Evolutionary conservation across 805 yeast genomes (phyloP).

Genomic region (Wickerhamiella kurtzmanii): DNA sequence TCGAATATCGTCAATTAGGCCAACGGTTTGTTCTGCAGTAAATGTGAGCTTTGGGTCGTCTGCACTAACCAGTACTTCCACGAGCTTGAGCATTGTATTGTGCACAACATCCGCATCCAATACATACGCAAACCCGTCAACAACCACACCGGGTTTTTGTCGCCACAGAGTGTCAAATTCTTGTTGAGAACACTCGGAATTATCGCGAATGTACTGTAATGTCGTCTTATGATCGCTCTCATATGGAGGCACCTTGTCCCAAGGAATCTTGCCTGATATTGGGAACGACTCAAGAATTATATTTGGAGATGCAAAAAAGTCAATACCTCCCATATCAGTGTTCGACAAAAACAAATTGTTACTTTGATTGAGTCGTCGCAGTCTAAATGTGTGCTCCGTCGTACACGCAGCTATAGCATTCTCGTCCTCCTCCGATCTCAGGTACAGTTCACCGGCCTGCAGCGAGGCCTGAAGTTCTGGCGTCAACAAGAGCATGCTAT

Average conservation of each 20-base stretch:
- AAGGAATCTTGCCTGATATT: constrained; percentile 13
- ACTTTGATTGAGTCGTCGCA: constrained; percentile 46
- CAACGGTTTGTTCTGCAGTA: neutral
- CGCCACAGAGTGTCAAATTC: constrained; percentile 46
- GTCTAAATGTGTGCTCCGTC: constrained; percentile 8
- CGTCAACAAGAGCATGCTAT: constrained; percentile 20
- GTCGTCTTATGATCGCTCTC: constrained; percentile 2
- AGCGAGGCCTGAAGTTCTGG: constrained; percentile 19
- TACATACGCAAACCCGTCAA: constrained; percentile 33
- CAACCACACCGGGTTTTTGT: constrained; percentile 39
- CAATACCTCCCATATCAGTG: constrained; percentile 6
- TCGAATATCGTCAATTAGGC: constrained; percentile 24
- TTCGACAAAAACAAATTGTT: constrained; percentile 56
- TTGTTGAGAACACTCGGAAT: constrained; percentile 28
- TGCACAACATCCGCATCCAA: constrained; percentile 20
- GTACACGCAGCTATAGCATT: constrained; percentile 15
- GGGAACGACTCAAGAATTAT: constrained; percentile 18
- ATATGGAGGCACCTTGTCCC: constrained; percentile 19
- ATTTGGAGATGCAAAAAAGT: constrained; percentile 18
- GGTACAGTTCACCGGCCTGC: constrained; percentile 9
- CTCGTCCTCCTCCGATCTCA: constrained; percentile 7
- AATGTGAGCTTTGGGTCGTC: constrained; percentile 7
- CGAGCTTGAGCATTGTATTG: constrained; percentile 18
- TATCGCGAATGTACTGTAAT: neutral
- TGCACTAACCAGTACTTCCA: constrained; percentile 18